phyloP scores from a whole-genome alignment of 495 filamentous ascomycete genomes.

The Massariosphaeria phaeospora region DNA sequence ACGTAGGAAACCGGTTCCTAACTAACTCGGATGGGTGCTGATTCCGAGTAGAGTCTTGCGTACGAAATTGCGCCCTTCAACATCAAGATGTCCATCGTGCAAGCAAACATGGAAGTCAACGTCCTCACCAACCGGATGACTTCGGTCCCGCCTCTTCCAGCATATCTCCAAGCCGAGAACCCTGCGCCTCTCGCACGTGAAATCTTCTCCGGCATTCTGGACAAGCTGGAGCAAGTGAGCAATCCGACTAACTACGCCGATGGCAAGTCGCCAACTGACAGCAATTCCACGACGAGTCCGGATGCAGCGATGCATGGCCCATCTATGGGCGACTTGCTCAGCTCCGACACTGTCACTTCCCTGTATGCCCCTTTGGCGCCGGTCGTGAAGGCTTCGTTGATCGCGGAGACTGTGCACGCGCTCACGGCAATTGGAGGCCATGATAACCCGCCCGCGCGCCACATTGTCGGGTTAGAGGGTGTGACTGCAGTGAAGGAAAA shows the following conservation, averaged over 20 bases:
- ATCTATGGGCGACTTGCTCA: slow-evolving; percentile 43
- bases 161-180: slow-evolving; percentile 68
- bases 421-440: slow-evolving; percentile 87
- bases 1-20: slow-evolving; percentile 46
- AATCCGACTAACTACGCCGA: slow-evolving; percentile 15
- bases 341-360: slow-evolving; percentile 54
- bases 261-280: slow-evolving; percentile 14
- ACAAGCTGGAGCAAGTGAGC: slow-evolving; percentile 42
- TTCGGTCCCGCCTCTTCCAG: slow-evolving; percentile 67
- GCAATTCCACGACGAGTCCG: slow-evolving; percentile 32
- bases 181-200: slow-evolving; percentile 75
- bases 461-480: slow-evolving; percentile 90
- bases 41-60: slow-evolving; percentile 60
- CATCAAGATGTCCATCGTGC: slow-evolving; percentile 90
- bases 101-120: slow-evolving; percentile 79
- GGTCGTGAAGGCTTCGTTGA: slow-evolving; percentile 61
- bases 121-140: slow-evolving; percentile 81
- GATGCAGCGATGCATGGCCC: slow-evolving; percentile 37
- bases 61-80: slow-evolving; percentile 98
- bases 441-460: slow-evolving; percentile 89
- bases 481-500: slow-evolving; percentile 90
- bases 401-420: slow-evolving; percentile 86
- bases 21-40: neutral
- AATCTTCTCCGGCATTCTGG: slow-evolving; percentile 69
- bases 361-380: slow-evolving; percentile 66